Base-by-base conservation (phyloP, 2,329 filamentous ascomycete genomes). In the Ophiocordyceps unilateralis region DNA sequence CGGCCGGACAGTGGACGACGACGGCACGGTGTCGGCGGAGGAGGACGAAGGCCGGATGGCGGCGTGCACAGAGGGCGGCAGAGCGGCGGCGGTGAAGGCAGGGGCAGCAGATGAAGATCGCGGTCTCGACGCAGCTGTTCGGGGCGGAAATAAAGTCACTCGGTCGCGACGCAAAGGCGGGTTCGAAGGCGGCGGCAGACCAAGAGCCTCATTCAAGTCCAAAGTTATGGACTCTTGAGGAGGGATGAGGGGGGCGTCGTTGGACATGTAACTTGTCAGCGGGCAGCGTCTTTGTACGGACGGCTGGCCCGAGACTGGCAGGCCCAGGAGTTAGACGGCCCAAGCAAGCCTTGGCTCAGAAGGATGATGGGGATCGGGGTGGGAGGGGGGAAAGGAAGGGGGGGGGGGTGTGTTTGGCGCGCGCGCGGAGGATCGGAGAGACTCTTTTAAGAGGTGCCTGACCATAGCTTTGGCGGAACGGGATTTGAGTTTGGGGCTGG, bases 121-220 rank as follows among this genome's bases (percentile, higher is more conserved):
- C 19, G 23, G 41, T 30, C 12, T 30, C 7, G 23, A n/a, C 15
- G 15, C 32, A 9, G 15, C 32, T 5, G 32, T 17, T 6, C 32
- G 32, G n/a, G 32, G 32, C 32, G 32, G 32, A 19, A 34, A 34
- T 15, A 34, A 15, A 17, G 15, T 17, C 12, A 26, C 41, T 39
- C 32, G 17, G 14, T n/a, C 10, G 20, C 23, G 17, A 24, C 15
- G n/a, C 10, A 40, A 19, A 5, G 32, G 26, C 14, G 45, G 21
- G 1, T 40, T 34, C 10, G 45, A 43, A 9, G 43, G 43, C 26
- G 26, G 43, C 21, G 26, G 39, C 17, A 45, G 39, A 4, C 41
- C 45, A 21, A 47, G 41, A 19, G 45, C 45, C 22, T 45, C 45
- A 21, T 45, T 44, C 4, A 47, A 28, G 41, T 47, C 43, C 10